Percentiles rank a stretch among this genome's conserved stretches.
Conservation (phyloP, 306 rosid species). For the Gleditsia sinensis region DNA sequence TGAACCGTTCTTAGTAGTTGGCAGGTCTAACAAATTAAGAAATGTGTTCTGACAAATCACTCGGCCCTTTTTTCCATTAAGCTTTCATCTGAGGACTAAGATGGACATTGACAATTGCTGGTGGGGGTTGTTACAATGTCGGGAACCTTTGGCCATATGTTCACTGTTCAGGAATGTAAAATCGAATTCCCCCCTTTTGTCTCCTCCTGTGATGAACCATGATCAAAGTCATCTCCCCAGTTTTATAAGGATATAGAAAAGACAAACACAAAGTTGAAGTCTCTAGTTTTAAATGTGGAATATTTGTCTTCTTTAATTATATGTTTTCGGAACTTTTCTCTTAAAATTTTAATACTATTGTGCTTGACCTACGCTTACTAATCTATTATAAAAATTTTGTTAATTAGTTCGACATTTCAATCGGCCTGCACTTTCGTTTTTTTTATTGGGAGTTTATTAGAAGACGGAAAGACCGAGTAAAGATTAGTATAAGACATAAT, state of each 20-base stretch:
- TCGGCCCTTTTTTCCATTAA: not conserved
- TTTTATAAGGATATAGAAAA: not conserved
- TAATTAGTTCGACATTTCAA: not conserved
- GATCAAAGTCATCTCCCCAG: not conserved
- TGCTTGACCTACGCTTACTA: too few relatives aligned
- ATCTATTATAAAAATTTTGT: not conserved
- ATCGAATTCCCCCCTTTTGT: too few relatives aligned
- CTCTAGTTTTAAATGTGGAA: not conserved
- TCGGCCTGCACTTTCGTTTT: slow-evolving; percentile 38
- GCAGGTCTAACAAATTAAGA: slow-evolving; percentile 21
- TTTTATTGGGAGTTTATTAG: not conserved
- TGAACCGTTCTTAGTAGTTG: slow-evolving; percentile 25
- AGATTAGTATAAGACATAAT: slow-evolving; percentile 3
- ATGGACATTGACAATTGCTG: not conserved
- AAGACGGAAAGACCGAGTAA: not conserved
- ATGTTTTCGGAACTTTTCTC: not conserved
- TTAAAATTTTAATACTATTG: too few relatives aligned
- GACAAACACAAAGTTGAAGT: not conserved
- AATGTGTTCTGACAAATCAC: not conserved
- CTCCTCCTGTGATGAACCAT: not conserved
- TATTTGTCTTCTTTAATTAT: not conserved
- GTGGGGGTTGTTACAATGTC: not conserved
- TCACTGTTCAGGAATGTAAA: not conserved
- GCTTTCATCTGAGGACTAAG: not conserved
- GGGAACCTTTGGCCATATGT: not conserved